Conservation (phyloP, 2,329 filamentous ascomycete genomes). For the Xylaria arbuscula region DNA sequence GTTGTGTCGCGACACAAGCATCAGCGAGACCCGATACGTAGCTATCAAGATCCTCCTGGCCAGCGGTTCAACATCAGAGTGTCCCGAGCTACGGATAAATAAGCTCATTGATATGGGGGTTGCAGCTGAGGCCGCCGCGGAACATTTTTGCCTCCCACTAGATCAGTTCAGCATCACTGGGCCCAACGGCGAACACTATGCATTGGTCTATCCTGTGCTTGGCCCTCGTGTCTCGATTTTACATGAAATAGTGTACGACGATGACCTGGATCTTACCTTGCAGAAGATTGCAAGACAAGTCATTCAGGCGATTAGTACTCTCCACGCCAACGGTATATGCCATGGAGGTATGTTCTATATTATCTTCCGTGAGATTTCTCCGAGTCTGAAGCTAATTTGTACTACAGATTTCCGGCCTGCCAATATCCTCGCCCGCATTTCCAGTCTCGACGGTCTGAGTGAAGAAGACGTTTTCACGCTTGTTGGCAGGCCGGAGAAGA, state of each 20-base stretch:
- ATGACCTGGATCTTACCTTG: conserved; percentile 1
- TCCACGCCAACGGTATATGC: background rate
- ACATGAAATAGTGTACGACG: background rate
- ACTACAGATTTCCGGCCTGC: background rate
- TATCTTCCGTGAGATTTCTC: background rate
- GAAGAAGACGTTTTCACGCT: background rate
- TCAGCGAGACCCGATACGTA: conserved; percentile 40
- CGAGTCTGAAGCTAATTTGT: background rate
- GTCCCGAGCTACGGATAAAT: conserved; percentile 36
- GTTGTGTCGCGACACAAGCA: conserved; percentile 49
- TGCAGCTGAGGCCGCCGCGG: background rate
- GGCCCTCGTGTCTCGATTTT: conserved; percentile 43
- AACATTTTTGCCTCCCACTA: conserved; percentile 39
- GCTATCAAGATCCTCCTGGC: conserved; percentile 51
- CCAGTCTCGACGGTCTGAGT: background rate
- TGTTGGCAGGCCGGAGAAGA: background rate
- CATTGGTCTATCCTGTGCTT: conserved; percentile 46
- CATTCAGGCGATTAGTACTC: background rate
- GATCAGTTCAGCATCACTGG: conserved; percentile 42
- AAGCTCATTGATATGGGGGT: conserved; percentile 31
- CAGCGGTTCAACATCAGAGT: conserved; percentile 40
- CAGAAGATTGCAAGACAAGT: background rate
- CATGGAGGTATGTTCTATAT: background rate
- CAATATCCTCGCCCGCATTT: background rate
- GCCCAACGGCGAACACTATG: conserved; percentile 47